A percentile compares a stretch with the other conserved stretches of the same genome.
Evolutionary conservation across 1,284 basidiomycete genomes (phyloP).

Genomic region (Rhodotorula sp.): DNA sequence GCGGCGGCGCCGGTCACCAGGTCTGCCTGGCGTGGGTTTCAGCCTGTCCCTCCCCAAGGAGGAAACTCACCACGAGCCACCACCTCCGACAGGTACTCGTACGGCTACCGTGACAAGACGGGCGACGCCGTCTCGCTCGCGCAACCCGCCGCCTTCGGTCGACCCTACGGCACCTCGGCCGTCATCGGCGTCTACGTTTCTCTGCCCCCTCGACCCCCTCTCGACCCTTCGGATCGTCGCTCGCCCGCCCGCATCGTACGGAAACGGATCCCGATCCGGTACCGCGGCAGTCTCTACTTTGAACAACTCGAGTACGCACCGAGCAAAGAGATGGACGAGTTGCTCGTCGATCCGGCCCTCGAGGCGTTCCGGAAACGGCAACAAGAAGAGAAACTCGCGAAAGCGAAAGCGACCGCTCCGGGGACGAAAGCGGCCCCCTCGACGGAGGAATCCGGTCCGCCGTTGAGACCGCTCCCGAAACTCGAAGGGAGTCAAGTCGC

Average conservation of each 20-base stretch:
- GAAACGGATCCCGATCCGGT: conserved; percentile 86
- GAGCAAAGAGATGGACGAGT: conserved; percentile 85
- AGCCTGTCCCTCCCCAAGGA: too few relatives aligned
- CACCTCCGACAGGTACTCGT: conserved; percentile 62
- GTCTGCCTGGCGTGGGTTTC: too few relatives aligned
- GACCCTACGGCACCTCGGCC: conserved; percentile 74
- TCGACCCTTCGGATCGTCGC: conserved; percentile 59
- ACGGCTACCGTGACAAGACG: conserved; percentile 83
- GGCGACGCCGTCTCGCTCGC: conserved; percentile 88
- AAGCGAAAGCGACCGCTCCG: conserved; percentile 56
- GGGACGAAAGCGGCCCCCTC: conserved; percentile 44
- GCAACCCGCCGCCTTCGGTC: conserved; percentile 72
- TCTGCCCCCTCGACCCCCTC: conserved; percentile 59
- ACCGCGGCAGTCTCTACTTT: conserved; percentile 95
- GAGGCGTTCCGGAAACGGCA: conserved; percentile 51
- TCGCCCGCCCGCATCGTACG: conserved; percentile 67
- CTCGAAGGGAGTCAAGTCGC: conserved; percentile 72
- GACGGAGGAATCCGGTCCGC: conserved; percentile 39
- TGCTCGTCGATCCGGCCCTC: conserved; percentile 52
- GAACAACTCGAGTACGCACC: conserved; percentile 87
- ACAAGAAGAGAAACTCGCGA: conserved; percentile 35
- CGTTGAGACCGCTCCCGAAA: conserved; percentile 67
- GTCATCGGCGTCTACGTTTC: conserved; percentile 91
- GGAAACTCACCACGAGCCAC: not conserved
- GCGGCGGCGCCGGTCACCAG: too few relatives aligned